Evolutionary conservation across 148 eudicot species (phyloP), one percentile per base, ranked within the genome.

Genomic region (Fallopia convolvulus): DNA sequence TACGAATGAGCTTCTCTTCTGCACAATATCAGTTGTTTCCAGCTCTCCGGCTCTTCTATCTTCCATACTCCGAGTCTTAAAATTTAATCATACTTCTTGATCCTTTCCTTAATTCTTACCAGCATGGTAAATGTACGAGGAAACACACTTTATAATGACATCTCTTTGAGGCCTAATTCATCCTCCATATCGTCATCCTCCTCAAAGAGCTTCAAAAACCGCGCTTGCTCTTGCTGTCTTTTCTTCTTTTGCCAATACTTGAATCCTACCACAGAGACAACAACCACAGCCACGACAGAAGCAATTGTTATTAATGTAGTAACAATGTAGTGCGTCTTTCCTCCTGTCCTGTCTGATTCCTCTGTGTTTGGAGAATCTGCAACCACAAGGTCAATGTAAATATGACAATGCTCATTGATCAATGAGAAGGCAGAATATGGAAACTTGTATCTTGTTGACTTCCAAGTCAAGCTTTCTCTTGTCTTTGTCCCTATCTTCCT

Each of bases 151-250:
- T 52, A 40, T 77, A 73, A 84, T 17, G 81, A 9, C 49, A 72
- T 72, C 60, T 82, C 84, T 72, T 86, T 90, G 72, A 93, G 85
- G 44, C 91, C 97, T 39, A 93, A 83, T 83, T 91, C 98, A 81
- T 91, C 98, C 71, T 91, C 92, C 21, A 91, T 79, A 53, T 90
- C 90, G 79, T 88, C 97, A 15, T 79, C 86, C 17, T 92, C 97
- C 77, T 94, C 97, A 80, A 94, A 94, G 32, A 94, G 89, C 85
- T 85, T 86, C 49, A 90, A 77, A 78, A 94, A 92, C n/a, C 91
- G 89, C 15, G 95, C 95, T 70, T 94, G 97, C 39, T 91, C 91
- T 76, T 88, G 84, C 73, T 85, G 85, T 74, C 89, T 88, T 86
- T 82, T 94, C 56, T 87, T 88, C 87, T 84, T 90, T 76, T 82